These are phyloP conservation scores for Brachypodium distachyon DNA, from an alignment of 202 grass and related monocot genomes.

Conservation along the genomic window DNA sequence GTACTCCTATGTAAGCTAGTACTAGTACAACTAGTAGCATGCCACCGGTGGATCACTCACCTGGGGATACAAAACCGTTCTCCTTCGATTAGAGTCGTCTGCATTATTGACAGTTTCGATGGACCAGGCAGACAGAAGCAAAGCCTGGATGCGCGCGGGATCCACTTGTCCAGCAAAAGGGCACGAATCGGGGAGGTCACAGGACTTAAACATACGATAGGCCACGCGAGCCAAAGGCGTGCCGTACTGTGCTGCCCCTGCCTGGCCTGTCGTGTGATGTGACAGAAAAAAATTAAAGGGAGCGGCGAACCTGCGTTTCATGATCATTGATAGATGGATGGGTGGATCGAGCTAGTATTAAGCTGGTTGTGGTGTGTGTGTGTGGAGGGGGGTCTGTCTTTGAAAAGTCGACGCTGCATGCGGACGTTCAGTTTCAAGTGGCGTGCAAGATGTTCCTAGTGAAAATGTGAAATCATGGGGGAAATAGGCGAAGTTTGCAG, in stretches of 20 bases:
- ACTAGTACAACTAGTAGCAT: too few species aligned
- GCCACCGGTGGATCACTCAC: too few species aligned
- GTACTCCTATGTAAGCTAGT: too few species aligned
- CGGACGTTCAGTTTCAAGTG: neutral
- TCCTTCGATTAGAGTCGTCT: neutral
- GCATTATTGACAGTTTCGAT: conserved; percentile 2
- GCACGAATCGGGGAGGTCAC: conserved; percentile 1
- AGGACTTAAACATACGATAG: too few species aligned
- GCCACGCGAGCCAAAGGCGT: neutral
- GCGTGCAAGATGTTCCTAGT: too few species aligned
- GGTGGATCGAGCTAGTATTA: neutral
- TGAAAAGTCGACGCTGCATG: neutral
- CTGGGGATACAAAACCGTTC: too few species aligned
- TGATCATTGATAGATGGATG: too few species aligned
- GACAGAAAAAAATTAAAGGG: neutral
- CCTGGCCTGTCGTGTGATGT: neutral
- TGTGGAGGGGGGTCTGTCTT: too few species aligned
- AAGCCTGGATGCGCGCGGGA: neutral
- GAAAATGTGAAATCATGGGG: too few species aligned
- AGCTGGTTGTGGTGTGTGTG: neutral
- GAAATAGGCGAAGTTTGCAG: too few species aligned
- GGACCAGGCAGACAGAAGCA: neutral
- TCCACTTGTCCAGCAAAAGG: neutral
- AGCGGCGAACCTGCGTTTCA: neutral
- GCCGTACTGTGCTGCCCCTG: too few species aligned